Evolutionary conservation across 106 monocot species (phyloP).

Genomic region (Amphibolis antarctica): DNA sequence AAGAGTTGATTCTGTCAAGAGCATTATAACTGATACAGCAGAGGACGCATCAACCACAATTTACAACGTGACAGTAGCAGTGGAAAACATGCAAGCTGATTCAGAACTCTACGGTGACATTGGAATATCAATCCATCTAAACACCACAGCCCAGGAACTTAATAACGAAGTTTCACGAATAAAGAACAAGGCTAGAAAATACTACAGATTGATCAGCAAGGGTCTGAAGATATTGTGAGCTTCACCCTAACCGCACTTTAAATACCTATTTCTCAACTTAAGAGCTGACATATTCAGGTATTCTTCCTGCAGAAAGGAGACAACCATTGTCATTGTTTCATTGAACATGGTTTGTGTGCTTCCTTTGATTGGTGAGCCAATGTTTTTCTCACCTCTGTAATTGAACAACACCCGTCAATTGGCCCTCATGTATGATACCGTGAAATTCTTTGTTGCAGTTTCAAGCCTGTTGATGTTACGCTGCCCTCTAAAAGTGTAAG

Average conservation of each 20-base stretch:
- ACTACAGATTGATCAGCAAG: constrained; percentile 29
- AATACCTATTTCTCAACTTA: no score
- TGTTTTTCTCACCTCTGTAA: not conserved
- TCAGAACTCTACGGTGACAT: constrained; percentile 12
- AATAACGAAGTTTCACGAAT: constrained; percentile 41
- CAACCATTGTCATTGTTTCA: constrained; percentile 28
- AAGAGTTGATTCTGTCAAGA: constrained; percentile 41
- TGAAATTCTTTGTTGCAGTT: constrained; percentile 16
- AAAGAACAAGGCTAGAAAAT: constrained; percentile 41
- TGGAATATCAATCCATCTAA: constrained; percentile 19
- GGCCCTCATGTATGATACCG: not conserved
- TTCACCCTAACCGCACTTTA: not conserved
- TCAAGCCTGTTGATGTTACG: constrained; percentile 21
- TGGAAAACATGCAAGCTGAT: constrained; percentile 39
- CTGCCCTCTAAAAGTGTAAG: constrained; percentile 30
- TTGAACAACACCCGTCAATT: no score
- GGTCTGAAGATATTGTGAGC: constrained; percentile 79
- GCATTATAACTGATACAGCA: constrained; percentile 40
- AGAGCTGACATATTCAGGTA: no score
- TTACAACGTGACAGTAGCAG: constrained; percentile 46
- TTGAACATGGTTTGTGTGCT: constrained; percentile 32
- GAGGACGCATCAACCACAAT: constrained; percentile 56
- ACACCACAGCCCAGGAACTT: constrained; percentile 35
- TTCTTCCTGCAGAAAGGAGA: constrained; percentile 38
- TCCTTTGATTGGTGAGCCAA: constrained; percentile 35